A percentile compares a stretch with the other conserved stretches of the same genome.
phyloP scores from a whole-genome alignment of 2,329 filamentous ascomycete genomes.

The Ophiocordyceps sinensis region DNA sequence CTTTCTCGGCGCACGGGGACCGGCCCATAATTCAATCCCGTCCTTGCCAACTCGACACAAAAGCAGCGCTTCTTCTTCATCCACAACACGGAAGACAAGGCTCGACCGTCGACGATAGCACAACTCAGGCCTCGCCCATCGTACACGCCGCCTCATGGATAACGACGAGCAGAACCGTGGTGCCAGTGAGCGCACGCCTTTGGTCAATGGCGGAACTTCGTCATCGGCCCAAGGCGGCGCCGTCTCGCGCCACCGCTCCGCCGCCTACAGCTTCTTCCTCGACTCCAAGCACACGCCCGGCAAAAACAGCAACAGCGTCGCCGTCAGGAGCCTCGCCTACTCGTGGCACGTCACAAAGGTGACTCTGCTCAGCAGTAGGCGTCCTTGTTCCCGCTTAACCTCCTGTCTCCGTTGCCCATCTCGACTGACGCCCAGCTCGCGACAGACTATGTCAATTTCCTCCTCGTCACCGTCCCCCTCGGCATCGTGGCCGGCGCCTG shows the following conservation, averaged over 20 bases:
- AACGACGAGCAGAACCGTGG: constrained; percentile 12
- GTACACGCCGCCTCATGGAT: constrained; percentile 13
- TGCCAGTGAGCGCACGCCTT: constrained; percentile 25
- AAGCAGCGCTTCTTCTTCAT: too few species aligned
- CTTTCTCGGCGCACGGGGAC: too few species aligned
- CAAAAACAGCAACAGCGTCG: constrained; percentile 29
- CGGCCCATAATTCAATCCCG: too few species aligned
- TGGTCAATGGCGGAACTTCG: constrained; percentile 22
- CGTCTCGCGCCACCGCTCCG: constrained; percentile 8
- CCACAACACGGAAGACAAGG: too few species aligned
- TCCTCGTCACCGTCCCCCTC: constrained; percentile 59
- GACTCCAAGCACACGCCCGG: constrained; percentile 36
- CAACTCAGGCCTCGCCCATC: constrained; percentile 6
- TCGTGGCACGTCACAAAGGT: constrained; percentile 42
- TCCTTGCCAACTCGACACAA: too few species aligned
- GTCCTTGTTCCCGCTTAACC: neutral
- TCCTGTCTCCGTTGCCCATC: too few species aligned
- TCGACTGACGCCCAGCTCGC: neutral
- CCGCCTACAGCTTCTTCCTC: constrained; percentile 29
- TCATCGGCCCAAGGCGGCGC: constrained; percentile 1
- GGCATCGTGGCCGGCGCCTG: constrained; percentile 53
- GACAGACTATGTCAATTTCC: constrained; percentile 50
- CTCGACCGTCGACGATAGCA: too few species aligned
- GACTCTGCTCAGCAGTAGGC: constrained; percentile 44
- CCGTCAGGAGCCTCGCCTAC: constrained; percentile 30